Evolutionary conservation across 148 eudicot genomes (phyloP).

Genomic region (Persicaria tinctoria): DNA sequence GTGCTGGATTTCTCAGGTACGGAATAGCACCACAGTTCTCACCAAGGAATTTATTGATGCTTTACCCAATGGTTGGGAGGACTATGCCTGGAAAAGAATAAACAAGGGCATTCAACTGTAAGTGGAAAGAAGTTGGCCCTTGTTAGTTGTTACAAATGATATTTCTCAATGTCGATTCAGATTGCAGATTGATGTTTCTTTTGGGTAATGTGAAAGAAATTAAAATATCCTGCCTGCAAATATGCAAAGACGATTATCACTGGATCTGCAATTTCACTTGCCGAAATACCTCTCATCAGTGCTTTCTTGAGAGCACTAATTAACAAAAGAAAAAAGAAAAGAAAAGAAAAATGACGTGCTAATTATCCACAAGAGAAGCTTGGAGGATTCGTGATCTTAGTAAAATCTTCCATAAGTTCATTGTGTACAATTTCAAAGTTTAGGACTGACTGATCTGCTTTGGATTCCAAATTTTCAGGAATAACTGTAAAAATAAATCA

Average conservation of each 20-base stretch:
- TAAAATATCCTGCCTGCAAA: not conserved
- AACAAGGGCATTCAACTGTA: conserved; percentile 89
- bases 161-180: not conserved
- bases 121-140: conserved; percentile 23
- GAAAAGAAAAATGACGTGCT: not conserved
- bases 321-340: no score
- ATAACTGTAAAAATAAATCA: conserved; percentile 67
- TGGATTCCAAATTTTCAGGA: conserved; percentile 39
- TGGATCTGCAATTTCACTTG: not conserved
- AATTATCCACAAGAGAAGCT: not conserved
- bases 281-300: not conserved
- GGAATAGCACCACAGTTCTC: conserved; percentile 85
- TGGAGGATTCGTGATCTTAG: not conserved
- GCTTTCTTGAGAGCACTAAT: no score
- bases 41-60: conserved; percentile 89
- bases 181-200: not conserved
- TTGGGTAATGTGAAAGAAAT: not conserved
- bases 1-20: conserved; percentile 73
- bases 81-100: conserved; percentile 93
- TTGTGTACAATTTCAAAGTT: not conserved
- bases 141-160: not conserved
- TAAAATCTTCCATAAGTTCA: not conserved
- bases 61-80: conserved; percentile 92
- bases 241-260: not conserved
- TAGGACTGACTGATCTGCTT: not conserved